Conservation (phyloP, 2,329 filamentous ascomycete genomes). For the Pseudocercospora crystallina region DNA sequence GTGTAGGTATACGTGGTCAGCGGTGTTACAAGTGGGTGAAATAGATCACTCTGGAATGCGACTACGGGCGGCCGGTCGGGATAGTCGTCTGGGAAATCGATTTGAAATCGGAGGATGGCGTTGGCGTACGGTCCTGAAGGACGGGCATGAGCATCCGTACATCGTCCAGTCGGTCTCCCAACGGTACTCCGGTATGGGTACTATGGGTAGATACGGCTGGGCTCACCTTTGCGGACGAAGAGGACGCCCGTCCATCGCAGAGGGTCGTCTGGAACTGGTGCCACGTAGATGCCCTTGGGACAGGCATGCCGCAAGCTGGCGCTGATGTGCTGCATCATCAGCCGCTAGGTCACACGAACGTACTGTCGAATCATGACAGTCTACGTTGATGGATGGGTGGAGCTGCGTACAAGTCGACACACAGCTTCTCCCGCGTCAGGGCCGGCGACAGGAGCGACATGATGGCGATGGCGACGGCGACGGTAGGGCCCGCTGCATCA, state of each 20-base stretch:
- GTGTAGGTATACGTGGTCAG: conserved; percentile 94
- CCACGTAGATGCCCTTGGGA: conserved; percentile 84
- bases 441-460: conserved; percentile 27
- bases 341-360: conserved; percentile 7
- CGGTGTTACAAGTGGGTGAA: conserved; percentile 89
- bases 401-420: conserved; percentile 70
- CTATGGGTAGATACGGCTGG: too few species aligned
- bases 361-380: too few species aligned
- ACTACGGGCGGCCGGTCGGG: conserved; percentile 78
- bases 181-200: too few species aligned
- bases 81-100: conserved; percentile 80
- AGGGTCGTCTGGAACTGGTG: conserved; percentile 76
- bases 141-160: conserved; percentile 8
- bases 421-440: conserved; percentile 71
- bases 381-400: not conserved
- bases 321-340: conserved; percentile 18
- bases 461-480: conserved; percentile 3
- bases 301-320: conserved; percentile 57
- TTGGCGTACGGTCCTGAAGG: conserved; percentile 78
- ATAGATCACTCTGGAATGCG: conserved; percentile 88
- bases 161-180: too few species aligned
- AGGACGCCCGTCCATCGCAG: conserved; percentile 86
- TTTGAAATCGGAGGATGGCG: conserved; percentile 83
- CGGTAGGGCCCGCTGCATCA: too few species aligned
- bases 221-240: conserved; percentile 80